Percentiles rank a stretch among this genome's conserved stretches.
phyloP scores from a whole-genome alignment of 2,329 filamentous ascomycete genomes.

The Ophiocordyceps unilateralis region DNA sequence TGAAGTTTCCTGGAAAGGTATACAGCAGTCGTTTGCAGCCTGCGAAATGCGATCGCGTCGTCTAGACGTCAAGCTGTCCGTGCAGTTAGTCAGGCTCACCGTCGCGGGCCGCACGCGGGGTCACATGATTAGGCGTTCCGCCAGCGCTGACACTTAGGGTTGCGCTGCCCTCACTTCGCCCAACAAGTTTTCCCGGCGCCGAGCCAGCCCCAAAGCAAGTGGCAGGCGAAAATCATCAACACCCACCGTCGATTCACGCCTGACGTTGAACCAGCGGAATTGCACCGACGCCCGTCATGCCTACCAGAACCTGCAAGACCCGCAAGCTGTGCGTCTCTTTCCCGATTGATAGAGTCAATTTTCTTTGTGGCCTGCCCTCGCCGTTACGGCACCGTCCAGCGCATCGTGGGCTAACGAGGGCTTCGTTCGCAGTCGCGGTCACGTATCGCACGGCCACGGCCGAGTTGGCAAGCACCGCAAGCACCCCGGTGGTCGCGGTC shows the following conservation, averaged over 20 bases:
- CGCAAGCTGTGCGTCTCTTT: conserved; percentile 51
- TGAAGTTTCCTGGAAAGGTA: not conserved
- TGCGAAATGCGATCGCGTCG: not conserved
- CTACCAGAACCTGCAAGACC: conserved; percentile 60
- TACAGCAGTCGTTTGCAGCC: not conserved
- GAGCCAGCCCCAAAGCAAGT: conserved; percentile 9
- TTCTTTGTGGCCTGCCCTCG: not conserved
- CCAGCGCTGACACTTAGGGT: conserved; percentile 15
- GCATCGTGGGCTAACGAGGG: conserved; percentile 5
- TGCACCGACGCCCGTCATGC: conserved; percentile 41
- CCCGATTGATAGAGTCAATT: not conserved
- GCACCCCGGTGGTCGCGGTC: conserved; percentile 66
- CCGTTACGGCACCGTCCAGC: not conserved
- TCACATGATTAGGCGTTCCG: conserved; percentile 1
- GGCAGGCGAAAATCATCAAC: conserved; percentile 21
- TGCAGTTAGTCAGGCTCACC: not conserved
- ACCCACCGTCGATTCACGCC: conserved; percentile 17
- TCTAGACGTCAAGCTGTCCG: not conserved
- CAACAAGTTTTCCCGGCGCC: conserved; percentile 17
- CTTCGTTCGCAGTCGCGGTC: conserved; percentile 55
- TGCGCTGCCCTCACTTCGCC: conserved; percentile 22
- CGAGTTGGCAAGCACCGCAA: conserved; percentile 99
- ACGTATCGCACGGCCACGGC: conserved; percentile 96
- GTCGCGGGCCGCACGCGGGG: not conserved
- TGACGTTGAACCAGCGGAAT: conserved; percentile 24